Conservation (phyloP, 2,329 filamentous ascomycete genomes). For the Ophiocordyceps camponoti-floridani region DNA sequence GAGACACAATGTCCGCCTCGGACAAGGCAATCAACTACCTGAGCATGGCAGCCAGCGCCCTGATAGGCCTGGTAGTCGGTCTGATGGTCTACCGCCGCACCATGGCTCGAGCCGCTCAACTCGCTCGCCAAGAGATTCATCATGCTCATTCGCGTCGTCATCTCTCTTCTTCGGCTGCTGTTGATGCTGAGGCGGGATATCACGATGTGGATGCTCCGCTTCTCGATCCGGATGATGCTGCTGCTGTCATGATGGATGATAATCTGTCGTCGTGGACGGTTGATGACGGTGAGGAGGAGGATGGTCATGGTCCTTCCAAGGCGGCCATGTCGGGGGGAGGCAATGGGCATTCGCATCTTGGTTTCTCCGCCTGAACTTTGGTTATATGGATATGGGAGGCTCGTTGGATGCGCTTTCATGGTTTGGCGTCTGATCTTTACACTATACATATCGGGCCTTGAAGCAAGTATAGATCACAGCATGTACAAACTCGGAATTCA, state of each 20-base stretch:
- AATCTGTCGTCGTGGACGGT: constrained; percentile 36
- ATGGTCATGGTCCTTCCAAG: background rate
- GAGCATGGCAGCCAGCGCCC: constrained; percentile 54
- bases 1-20: constrained; percentile 61
- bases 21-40: constrained; percentile 73
- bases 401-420: too few relatives aligned
- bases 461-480: too few relatives aligned
- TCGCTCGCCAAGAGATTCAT: constrained; percentile 26
- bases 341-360: too few relatives aligned
- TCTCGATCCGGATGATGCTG: constrained; percentile 29
- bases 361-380: too few relatives aligned
- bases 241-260: constrained; percentile 38
- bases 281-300: constrained; percentile 12
- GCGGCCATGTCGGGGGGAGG: too few relatives aligned
- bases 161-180: constrained; percentile 1
- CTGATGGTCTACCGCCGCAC: constrained; percentile 68
- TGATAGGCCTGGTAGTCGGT: constrained; percentile 59
- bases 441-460: too few relatives aligned
- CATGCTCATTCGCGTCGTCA: constrained; percentile 1
- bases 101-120: constrained; percentile 42
- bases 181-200: constrained; percentile 16
- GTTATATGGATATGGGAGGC: too few relatives aligned
- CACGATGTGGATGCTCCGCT: constrained; percentile 25
- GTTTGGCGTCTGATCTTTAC: too few relatives aligned
- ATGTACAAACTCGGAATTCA: too few relatives aligned